Percentiles rank a stretch among this genome's conserved stretches.
Evolutionary conservation across 495 filamentous ascomycete species (phyloP).

Genomic region (Aspergillus taichungensis): DNA sequence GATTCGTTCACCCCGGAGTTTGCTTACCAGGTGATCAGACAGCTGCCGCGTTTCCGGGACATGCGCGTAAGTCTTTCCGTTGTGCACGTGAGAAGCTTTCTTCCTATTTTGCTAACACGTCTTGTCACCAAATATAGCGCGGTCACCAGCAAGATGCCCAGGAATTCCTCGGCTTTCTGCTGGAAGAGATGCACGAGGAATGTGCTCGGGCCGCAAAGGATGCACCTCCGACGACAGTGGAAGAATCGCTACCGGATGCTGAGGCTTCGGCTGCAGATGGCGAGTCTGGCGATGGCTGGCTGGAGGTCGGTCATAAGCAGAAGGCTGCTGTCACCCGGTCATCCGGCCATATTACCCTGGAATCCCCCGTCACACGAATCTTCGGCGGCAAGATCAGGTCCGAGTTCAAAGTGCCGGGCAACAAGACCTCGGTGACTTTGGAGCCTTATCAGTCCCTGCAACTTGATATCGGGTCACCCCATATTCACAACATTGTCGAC

Average conservation of each 20-base stretch:
- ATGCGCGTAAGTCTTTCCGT: slow-evolving; percentile 60
- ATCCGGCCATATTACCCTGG: slow-evolving; percentile 61
- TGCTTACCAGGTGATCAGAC: slow-evolving; percentile 85
- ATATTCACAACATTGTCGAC: slow-evolving; percentile 85
- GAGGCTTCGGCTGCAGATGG: slow-evolving; percentile 28
- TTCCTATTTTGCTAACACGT: background rate
- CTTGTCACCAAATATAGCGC: slow-evolving; percentile 38
- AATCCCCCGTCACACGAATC: slow-evolving; percentile 85
- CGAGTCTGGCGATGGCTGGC: slow-evolving; percentile 55
- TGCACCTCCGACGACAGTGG: slow-evolving; percentile 32
- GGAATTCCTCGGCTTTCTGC: slow-evolving; percentile 89
- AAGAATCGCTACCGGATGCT: slow-evolving; percentile 30
- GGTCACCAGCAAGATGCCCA: slow-evolving; percentile 98
- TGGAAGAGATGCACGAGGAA: slow-evolving; percentile 91
- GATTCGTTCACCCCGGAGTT: slow-evolving; percentile 90
- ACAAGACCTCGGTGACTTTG: slow-evolving; percentile 81
- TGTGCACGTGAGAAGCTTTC: background rate
- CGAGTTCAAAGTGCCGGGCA: slow-evolving; percentile 76
- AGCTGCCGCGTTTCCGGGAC: slow-evolving; percentile 76
- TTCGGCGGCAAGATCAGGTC: slow-evolving; percentile 90
- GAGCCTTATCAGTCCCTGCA: slow-evolving; percentile 93
- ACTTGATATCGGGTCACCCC: slow-evolving; percentile 78
- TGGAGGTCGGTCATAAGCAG: slow-evolving; percentile 90
- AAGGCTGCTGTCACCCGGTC: slow-evolving; percentile 79
- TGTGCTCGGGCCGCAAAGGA: slow-evolving; percentile 67